These are phyloP conservation scores for Lactifluus pinguis DNA, from an alignment of 768 basidiomycete species.

Conservation along the genomic window DNA sequence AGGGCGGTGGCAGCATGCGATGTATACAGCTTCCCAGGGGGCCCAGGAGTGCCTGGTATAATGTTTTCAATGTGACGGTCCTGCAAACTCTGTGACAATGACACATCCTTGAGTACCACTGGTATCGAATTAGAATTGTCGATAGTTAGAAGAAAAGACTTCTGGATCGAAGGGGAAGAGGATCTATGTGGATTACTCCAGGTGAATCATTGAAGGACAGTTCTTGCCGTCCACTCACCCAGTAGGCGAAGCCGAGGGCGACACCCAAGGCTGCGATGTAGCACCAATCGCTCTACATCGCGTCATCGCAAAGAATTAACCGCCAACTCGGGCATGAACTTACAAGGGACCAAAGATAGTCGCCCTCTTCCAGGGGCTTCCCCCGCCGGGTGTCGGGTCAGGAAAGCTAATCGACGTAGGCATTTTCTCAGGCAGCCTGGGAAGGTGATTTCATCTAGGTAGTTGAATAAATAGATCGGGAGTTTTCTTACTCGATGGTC, in stretches of 20 bases:
- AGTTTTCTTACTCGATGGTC: constrained; percentile 1
- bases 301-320: background rate
- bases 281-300: constrained; percentile 9
- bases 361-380: constrained; percentile 5
- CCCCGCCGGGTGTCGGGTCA: background rate
- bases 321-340: background rate
- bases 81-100: background rate
- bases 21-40: constrained; percentile 21
- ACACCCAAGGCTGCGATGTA: background rate
- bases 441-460: background rate
- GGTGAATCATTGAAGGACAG: background rate
- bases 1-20: constrained; percentile 11
- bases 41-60: constrained; percentile 10
- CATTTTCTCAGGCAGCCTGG: constrained; percentile 13
- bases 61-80: constrained; percentile 4
- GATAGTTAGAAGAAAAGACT: constrained; percentile 6
- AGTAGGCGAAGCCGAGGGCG: background rate
- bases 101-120: constrained; percentile 17
- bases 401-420: constrained; percentile 16
- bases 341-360: constrained; percentile 21
- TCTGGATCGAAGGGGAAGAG: background rate
- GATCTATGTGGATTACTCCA: background rate
- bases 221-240: background rate
- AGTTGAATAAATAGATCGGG: background rate
- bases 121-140: constrained; percentile 14